A percentile compares a stretch with the other conserved stretches of the same genome.
Conservation (phyloP, 1,139 yeast genomes). For the Lodderomyces metapsilosis region DNA sequence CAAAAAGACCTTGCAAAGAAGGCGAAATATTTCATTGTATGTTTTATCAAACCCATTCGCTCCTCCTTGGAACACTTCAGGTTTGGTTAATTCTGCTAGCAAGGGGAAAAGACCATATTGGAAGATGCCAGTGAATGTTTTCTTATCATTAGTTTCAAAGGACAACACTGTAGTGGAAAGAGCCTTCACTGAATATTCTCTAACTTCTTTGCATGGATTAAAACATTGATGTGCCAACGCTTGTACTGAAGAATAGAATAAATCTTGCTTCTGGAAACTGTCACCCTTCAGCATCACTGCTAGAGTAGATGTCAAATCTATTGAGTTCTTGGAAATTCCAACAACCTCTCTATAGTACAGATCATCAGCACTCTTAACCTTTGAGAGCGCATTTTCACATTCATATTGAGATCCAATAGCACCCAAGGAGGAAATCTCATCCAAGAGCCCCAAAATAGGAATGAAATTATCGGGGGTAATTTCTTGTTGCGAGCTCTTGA, state of each 20-base stretch:
- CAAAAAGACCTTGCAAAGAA: slow-evolving; percentile 71
- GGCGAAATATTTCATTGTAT: slow-evolving; percentile 62
- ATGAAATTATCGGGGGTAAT: slow-evolving; percentile 54
- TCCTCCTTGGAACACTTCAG: slow-evolving; percentile 67
- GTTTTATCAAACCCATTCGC: slow-evolving; percentile 61
- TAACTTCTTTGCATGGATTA: slow-evolving; percentile 79
- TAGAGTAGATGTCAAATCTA: slow-evolving; percentile 56
- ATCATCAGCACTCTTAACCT: slow-evolving; percentile 21
- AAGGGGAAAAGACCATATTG: slow-evolving; percentile 77
- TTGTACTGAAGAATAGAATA: slow-evolving; percentile 62
- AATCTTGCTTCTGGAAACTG: slow-evolving; percentile 29
- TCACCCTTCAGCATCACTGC: slow-evolving; percentile 27
- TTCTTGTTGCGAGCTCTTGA: slow-evolving; percentile 35
- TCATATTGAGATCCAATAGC: slow-evolving; percentile 80
- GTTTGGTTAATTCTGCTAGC: slow-evolving; percentile 61
- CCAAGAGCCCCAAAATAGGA: slow-evolving; percentile 66
- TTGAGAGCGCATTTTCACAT: slow-evolving; percentile 46
- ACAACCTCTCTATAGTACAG: slow-evolving; percentile 52
- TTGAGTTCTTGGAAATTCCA: slow-evolving; percentile 58
- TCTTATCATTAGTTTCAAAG: slow-evolving; percentile 22
- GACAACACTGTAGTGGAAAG: slow-evolving; percentile 50
- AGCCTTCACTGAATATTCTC: slow-evolving; percentile 59
- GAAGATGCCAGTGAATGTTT: slow-evolving; percentile 56
- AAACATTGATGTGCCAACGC: slow-evolving; percentile 87
- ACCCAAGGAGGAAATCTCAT: slow-evolving; percentile 80